A percentile compares a stretch with the other conserved stretches of the same genome.
phyloP scores from a whole-genome alignment of 1,139 yeast genomes.

The Hyphopichia wangnamkhiaoensis region DNA sequence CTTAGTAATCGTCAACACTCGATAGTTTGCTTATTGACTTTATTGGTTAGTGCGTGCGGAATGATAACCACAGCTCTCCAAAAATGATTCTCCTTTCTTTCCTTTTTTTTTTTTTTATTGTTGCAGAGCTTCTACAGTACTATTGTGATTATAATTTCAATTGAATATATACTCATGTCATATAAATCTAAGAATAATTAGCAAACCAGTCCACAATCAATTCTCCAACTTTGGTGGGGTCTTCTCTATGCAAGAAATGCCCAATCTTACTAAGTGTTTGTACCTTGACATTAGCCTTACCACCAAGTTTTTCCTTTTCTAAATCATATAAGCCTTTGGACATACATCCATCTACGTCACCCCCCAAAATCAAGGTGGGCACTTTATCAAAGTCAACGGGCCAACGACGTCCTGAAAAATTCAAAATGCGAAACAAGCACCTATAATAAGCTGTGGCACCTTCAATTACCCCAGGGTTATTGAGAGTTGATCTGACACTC shows the following conservation, averaged over 20 bases:
- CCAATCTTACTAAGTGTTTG: slow-evolving; percentile 33
- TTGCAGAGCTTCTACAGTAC: neutral
- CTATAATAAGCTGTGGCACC: slow-evolving; percentile 47
- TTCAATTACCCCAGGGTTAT: slow-evolving; percentile 30
- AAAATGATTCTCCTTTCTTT: no score
- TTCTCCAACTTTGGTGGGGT: slow-evolving; percentile 32
- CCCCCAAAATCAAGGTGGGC: slow-evolving; percentile 43
- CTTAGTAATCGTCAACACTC: no score
- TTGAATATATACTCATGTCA: neutral
- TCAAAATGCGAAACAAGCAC: slow-evolving; percentile 27
- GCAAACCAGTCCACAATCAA: slow-evolving; percentile 31
- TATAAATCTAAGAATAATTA: slow-evolving; percentile 4
- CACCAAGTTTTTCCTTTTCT: slow-evolving; percentile 23
- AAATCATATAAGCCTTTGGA: slow-evolving; percentile 25
- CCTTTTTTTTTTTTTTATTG: no score
- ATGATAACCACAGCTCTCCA: no score
- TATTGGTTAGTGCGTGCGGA: no score
- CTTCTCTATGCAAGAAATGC: slow-evolving; percentile 46
- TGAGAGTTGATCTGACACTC: slow-evolving; percentile 28
- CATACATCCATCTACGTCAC: slow-evolving; percentile 45
- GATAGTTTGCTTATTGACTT: no score
- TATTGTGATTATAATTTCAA: no score
- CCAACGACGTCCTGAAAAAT: slow-evolving; percentile 25
- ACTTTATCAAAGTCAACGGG: slow-evolving; percentile 37
- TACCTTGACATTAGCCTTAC: slow-evolving; percentile 25